A percentile compares a stretch with the other conserved stretches of the same genome.
Conservation (phyloP, 2,329 filamentous ascomycete species). For the Pseudogymnoascus sp. region DNA sequence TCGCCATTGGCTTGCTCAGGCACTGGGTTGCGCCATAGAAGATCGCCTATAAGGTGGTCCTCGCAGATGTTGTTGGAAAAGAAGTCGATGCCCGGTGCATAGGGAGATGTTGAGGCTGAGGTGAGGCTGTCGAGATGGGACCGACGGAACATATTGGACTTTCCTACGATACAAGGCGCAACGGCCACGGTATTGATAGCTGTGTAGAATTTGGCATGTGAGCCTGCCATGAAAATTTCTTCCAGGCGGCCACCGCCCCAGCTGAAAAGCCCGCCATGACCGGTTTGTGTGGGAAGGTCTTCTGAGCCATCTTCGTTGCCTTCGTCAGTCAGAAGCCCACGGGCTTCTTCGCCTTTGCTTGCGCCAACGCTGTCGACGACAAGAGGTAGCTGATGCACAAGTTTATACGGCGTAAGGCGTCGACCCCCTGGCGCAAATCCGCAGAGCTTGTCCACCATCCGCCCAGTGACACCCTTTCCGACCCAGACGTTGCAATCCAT, state of each 20-base stretch:
- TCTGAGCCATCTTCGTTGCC: constrained; percentile 19
- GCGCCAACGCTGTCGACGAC: constrained; percentile 63
- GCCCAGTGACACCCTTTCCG: constrained; percentile 63
- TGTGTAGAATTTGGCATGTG: constrained; percentile 94
- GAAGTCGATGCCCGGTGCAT: constrained; percentile 68
- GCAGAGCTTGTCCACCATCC: constrained; percentile 82
- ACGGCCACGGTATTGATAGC: constrained; percentile 90
- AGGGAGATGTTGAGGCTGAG: constrained; percentile 31
- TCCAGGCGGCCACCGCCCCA: constrained; percentile 73
- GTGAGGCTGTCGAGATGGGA: constrained; percentile 76
- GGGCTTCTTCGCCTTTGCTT: constrained; percentile 19
- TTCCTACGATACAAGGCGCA: constrained; percentile 89
- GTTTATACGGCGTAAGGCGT: constrained; percentile 61
- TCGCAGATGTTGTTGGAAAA: constrained; percentile 97
- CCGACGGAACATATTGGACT: constrained; percentile 97
- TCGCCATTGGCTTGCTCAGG: constrained; percentile 36
- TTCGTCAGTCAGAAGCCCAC: constrained; percentile 18
- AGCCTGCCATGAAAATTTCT: constrained; percentile 87
- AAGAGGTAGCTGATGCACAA: constrained; percentile 88
- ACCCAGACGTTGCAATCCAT: constrained; percentile 97
- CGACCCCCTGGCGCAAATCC: constrained; percentile 49
- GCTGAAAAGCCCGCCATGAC: constrained; percentile 22
- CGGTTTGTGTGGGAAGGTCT: constrained; percentile 20
- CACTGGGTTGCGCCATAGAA: constrained; percentile 68
- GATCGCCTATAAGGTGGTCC: constrained; percentile 88